phyloP scores from a whole-genome alignment of 176 grass and related monocot genomes.

The Paspalum notatum region DNA sequence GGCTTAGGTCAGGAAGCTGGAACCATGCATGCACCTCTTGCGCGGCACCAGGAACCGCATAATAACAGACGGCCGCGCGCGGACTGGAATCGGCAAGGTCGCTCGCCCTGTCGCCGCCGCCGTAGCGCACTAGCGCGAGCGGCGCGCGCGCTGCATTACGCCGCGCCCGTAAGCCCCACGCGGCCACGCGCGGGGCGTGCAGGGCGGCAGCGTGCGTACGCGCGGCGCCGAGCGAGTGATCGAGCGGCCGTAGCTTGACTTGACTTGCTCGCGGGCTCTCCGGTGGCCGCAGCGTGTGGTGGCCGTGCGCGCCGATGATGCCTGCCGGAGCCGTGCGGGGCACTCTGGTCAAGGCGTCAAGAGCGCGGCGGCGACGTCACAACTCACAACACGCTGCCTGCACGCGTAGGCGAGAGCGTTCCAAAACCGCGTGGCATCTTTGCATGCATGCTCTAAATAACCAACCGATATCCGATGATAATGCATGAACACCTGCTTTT shows the following conservation, averaged over 20 bases:
- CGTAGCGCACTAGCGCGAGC: not conserved
- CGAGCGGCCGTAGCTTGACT: not conserved
- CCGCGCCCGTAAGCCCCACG: not conserved
- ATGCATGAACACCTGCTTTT: not conserved
- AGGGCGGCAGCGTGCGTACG: not conserved
- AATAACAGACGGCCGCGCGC: not conserved
- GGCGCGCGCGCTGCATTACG: too few relatives aligned
- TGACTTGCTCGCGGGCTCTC: not conserved
- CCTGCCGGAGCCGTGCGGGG: conserved; percentile 10
- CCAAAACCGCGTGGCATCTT: conserved; percentile 34
- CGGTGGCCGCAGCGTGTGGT: too few relatives aligned
- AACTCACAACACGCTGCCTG: not conserved
- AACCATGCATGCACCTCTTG: too few relatives aligned
- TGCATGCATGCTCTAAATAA: conserved; percentile 6
- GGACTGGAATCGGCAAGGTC: not conserved
- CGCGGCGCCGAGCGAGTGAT: not conserved
- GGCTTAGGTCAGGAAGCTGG: too few relatives aligned
- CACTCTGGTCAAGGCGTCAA: not conserved
- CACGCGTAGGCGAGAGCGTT: conserved; percentile 2
- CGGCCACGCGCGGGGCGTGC: not conserved
- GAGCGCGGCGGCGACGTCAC: conserved; percentile 10
- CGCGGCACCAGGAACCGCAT: not conserved
- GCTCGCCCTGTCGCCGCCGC: too few relatives aligned
- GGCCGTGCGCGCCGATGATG: not conserved
- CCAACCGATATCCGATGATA: not conserved